Conservation (phyloP, 768 basidiomycete genomes). For the Fibroporia radiculosa region DNA sequence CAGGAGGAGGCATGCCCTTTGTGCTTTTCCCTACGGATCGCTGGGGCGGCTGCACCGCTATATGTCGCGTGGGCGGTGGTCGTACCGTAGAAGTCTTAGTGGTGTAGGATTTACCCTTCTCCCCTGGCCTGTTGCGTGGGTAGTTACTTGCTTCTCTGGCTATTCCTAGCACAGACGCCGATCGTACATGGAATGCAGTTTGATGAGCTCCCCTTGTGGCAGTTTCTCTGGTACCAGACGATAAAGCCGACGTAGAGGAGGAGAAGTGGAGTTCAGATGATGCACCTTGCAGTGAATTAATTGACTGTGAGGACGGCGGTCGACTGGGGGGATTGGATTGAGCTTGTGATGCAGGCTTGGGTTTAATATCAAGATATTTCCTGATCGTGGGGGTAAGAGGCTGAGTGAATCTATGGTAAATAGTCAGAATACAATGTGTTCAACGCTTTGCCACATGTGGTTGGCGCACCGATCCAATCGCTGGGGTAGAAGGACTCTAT, state of each 20-base stretch:
- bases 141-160: too few species aligned
- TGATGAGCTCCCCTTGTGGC: too few species aligned
- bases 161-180: too few species aligned
- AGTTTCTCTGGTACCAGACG: too few species aligned
- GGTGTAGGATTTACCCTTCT: too few species aligned
- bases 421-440: too few species aligned
- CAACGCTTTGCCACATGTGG: slow-evolving; percentile 3
- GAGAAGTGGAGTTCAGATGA: slow-evolving; percentile 3
- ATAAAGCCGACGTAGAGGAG: slow-evolving; percentile 3
- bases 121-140: too few species aligned
- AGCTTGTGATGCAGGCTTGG: slow-evolving; percentile 10
- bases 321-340: slow-evolving; percentile 21
- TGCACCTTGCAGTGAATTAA: slow-evolving; percentile 8
- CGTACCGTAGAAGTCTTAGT: slow-evolving; percentile 4
- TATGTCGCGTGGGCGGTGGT: too few species aligned
- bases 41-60: neutral
- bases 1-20: slow-evolving; percentile 16
- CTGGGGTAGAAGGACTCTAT: slow-evolving; percentile 59
- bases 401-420: slow-evolving; percentile 49
- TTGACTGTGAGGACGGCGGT: slow-evolving; percentile 19
- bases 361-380: slow-evolving; percentile 59
- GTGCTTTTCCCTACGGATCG: slow-evolving; percentile 1
- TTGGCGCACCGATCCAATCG: slow-evolving; percentile 57
- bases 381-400: slow-evolving; percentile 71
- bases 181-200: too few species aligned